Evolutionary conservation across 2,329 filamentous ascomycete species (phyloP).

Genomic region (Aspergillus phoenicis): DNA sequence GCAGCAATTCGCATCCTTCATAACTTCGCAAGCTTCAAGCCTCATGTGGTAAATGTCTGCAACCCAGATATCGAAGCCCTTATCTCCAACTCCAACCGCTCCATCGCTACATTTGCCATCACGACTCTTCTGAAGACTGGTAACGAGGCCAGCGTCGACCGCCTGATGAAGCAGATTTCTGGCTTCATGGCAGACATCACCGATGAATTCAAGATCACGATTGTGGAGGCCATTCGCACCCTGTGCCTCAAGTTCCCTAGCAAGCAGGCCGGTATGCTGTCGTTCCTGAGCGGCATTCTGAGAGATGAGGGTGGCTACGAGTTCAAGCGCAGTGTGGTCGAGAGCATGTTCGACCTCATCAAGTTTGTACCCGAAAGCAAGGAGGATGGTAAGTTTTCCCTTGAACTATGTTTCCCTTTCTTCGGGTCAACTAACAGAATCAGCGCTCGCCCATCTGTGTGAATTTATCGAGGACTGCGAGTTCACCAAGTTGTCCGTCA

Average conservation of each 20-base stretch:
- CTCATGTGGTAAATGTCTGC: conserved; percentile 85
- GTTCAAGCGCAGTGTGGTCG: conserved; percentile 95
- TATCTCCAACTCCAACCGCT: conserved; percentile 95
- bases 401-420: not conserved
- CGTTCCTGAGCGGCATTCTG: conserved; percentile 94
- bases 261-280: conserved; percentile 97
- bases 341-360: conserved; percentile 99
- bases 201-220: conserved; percentile 99
- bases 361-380: conserved; percentile 93
- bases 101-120: conserved; percentile 96
- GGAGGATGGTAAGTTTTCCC: conserved; percentile 57
- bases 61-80: conserved; percentile 97
- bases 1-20: conserved; percentile 95
- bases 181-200: conserved; percentile 99
- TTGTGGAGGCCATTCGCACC: conserved; percentile 96
- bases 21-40: conserved; percentile 95
- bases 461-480: conserved; percentile 99
- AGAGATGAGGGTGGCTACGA: conserved; percentile 97
- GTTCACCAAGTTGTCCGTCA: conserved; percentile 95
- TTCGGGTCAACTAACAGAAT: conserved; percentile 23
- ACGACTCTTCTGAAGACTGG: conserved; percentile 97
- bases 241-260: conserved; percentile 96
- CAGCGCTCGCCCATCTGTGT: conserved; percentile 88
- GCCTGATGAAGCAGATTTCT: conserved; percentile 97
- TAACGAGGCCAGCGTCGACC: conserved; percentile 94